These are phyloP conservation scores for Sungouiella thailandica DNA, from an alignment of 805 yeast species.

Conservation along the genomic window DNA sequence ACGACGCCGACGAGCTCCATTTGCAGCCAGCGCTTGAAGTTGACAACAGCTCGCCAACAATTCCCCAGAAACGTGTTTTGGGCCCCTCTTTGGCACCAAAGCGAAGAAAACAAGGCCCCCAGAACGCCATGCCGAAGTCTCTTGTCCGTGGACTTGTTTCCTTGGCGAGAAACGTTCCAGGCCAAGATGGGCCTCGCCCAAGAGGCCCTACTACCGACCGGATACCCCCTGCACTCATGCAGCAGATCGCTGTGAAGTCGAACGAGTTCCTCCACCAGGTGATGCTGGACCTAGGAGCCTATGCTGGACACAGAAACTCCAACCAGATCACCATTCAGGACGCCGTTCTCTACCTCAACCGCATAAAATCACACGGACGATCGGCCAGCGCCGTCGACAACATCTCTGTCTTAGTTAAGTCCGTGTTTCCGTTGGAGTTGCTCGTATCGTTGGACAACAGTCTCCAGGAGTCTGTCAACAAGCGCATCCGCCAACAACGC, in stretches of 20 bases:
- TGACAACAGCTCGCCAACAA: not conserved
- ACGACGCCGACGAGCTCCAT: not conserved
- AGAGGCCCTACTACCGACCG: slow-evolving; percentile 1
- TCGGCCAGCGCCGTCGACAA: slow-evolving; percentile 15
- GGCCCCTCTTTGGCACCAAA: not conserved
- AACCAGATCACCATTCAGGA: slow-evolving; percentile 29
- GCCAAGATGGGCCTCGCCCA: slow-evolving; percentile 2
- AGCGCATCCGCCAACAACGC: not conserved
- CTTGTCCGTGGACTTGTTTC: slow-evolving; percentile 11
- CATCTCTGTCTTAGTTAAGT: slow-evolving; percentile 29
- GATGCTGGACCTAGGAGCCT: slow-evolving; percentile 31
- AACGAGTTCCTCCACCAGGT: slow-evolving; percentile 26
- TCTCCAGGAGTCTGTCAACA: slow-evolving; percentile 12
- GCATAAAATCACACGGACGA: slow-evolving; percentile 21
- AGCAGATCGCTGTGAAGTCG: slow-evolving; percentile 24
- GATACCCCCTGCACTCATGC: slow-evolving; percentile 11
- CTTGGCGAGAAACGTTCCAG: slow-evolving; percentile 10
- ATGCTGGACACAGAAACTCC: slow-evolving; percentile 29
- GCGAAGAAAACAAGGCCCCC: not conserved
- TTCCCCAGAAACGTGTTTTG: not conserved
- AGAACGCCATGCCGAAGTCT: not conserved
- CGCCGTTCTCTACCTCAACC: slow-evolving; percentile 29
- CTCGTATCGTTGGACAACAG: slow-evolving; percentile 29
- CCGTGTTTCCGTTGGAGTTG: slow-evolving; percentile 32
- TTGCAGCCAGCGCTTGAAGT: no score